Base-by-base conservation (phyloP, 2,329 filamentous ascomycete species). In the Aspergillus brunneoviolaceus region DNA sequence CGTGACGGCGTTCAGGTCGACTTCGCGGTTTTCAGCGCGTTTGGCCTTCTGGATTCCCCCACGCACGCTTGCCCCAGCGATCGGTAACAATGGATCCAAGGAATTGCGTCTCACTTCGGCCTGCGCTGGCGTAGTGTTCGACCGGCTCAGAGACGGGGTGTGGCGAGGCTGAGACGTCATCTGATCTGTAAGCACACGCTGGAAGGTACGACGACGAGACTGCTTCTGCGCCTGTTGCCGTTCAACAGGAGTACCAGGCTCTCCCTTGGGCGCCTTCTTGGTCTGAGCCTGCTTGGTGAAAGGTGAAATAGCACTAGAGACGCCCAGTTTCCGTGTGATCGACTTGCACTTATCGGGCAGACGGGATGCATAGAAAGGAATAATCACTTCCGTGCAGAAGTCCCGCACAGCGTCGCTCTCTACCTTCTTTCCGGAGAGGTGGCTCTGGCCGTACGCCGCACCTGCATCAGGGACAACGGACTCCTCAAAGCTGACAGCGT, bases 361-460 rank as follows among this genome's bases (percentile, higher is more conserved):
- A 31, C 80, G 78, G 29, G 78, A 71, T 29, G 74, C 77, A 63
- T 81, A 82, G 67, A 82, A 82, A 12, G 80, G 80, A 49, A 82
- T 72, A 51, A 82, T 76, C 5, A 82, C 78, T 59, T 82, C 80
- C 0, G 76, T 79, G 65, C 79, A 82, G 60, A 82, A 82, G 55
- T 82, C 79, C 25, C 77, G 77, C 19, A 82, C 70, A n/a, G 74
- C 74, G 62, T 81, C 78, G 42, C 71, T 78, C 21, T 77, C 72
- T n/a, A 69, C 66, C 55, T 73, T 74, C 63, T 74, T 77, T 14
- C 69, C 70, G 5, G 70, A 63, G 35, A 69, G 65, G 57, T 70
- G 68, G 51, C 58, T 67, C 29, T 69, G 65, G n/a, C 63, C 69
- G n/a, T 69, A 69, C 23, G 67, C 53, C 51, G 71, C 73, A 29